phyloP scores from a whole-genome alignment of 495 filamentous ascomycete genomes.

The Penicillium odoratum region DNA sequence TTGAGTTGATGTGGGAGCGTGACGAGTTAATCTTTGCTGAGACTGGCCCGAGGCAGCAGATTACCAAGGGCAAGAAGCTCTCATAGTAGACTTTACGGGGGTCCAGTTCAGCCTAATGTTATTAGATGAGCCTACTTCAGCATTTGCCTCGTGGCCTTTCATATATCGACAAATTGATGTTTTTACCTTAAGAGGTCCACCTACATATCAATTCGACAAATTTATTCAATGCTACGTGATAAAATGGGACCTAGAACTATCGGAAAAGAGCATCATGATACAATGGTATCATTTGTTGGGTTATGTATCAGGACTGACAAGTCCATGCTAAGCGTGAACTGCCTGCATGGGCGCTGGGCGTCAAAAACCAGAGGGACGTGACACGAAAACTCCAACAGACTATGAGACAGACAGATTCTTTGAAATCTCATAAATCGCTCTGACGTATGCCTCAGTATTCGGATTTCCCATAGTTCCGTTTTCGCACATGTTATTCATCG shows the following conservation, averaged over 20 bases:
- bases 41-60: constrained; percentile 23
- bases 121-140: background rate
- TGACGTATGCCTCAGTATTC: constrained; percentile 31
- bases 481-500: constrained; percentile 44
- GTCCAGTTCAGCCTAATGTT: background rate
- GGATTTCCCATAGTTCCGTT: constrained; percentile 29
- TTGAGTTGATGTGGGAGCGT: constrained; percentile 57
- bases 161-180: background rate
- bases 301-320: too few species aligned
- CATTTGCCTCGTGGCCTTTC: background rate
- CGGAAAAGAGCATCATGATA: too few species aligned
- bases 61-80: constrained; percentile 26
- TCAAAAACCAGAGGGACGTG: too few species aligned
- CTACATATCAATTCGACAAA: background rate
- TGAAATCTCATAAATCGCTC: constrained; percentile 36
- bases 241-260: too few species aligned
- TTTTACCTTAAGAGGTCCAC: background rate
- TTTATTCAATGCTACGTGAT: too few species aligned
- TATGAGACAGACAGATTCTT: background rate
- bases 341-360: too few species aligned
- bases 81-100: constrained; percentile 1
- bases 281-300: too few species aligned
- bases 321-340: too few species aligned
- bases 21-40: constrained; percentile 50
- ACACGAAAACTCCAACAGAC: too few species aligned